These are phyloP conservation scores for Puccinia coronata DNA, from an alignment of 1,284 basidiomycete genomes.

Conservation along the genomic window DNA sequence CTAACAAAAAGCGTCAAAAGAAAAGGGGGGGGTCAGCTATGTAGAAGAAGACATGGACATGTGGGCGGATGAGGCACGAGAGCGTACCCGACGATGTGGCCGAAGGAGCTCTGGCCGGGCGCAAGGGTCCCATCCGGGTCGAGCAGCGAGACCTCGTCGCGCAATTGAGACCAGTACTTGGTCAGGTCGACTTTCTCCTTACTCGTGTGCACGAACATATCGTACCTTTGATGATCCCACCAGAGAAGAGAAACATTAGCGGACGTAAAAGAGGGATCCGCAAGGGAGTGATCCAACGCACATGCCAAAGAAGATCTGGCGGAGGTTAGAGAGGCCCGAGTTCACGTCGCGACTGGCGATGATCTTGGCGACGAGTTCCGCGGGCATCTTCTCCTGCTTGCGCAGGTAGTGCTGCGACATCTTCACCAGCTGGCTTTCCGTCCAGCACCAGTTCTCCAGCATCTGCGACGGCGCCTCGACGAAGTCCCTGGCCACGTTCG, in stretches of 20 bases:
- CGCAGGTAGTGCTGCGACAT: conserved; percentile 74
- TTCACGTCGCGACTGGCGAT: conserved; percentile 78
- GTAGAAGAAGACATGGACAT: too few species aligned
- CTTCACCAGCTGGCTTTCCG: conserved; percentile 70
- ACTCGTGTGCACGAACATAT: conserved; percentile 43
- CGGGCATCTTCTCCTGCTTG: conserved; percentile 70
- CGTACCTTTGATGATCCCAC: conserved; percentile 15
- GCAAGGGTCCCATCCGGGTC: neutral
- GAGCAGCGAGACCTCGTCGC: conserved; percentile 31
- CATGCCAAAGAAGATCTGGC: conserved; percentile 72
- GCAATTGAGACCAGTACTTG: conserved; percentile 9
- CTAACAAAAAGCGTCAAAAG: conserved; percentile 11
- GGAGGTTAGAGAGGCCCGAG: conserved; percentile 74
- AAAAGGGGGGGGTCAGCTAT: neutral
- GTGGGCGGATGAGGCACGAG: too few species aligned
- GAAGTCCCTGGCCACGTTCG: conserved; percentile 73
- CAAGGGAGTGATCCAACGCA: too few species aligned
- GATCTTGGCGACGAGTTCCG: conserved; percentile 74
- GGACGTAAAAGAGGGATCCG: too few species aligned
- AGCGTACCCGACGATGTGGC: conserved; percentile 45
- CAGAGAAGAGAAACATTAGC: neutral
- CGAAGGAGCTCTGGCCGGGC: conserved; percentile 39
- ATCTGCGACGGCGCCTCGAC: conserved; percentile 85
- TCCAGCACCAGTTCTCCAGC: conserved; percentile 90
- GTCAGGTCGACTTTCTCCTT: conserved; percentile 6